phyloP scores from a whole-genome alignment of 257 asterid genomes.

The Datura wrightii region DNA sequence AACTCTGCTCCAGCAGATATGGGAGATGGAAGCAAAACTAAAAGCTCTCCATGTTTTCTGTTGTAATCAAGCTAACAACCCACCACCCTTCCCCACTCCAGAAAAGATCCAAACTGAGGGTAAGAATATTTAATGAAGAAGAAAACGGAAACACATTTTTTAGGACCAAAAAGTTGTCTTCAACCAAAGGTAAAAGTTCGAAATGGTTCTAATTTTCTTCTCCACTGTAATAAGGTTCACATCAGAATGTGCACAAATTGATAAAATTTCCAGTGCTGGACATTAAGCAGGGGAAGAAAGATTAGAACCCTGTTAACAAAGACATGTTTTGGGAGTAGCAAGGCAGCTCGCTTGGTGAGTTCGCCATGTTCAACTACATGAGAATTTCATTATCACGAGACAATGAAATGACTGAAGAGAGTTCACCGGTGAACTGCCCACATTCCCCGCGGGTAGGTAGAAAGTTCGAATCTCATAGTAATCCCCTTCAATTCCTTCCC shows the following conservation, averaged over 20 bases:
- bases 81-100: neutral
- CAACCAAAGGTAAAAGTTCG: neutral
- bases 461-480: neutral
- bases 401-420: neutral
- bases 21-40: conserved; percentile 9
- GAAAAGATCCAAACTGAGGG: neutral
- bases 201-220: neutral
- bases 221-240: neutral
- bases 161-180: neutral
- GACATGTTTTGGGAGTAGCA: neutral
- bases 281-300: neutral
- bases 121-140: neutral
- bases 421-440: neutral
- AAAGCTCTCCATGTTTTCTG: neutral
- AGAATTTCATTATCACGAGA: neutral
- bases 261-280: neutral
- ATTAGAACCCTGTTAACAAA: neutral
- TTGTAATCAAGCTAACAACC: neutral
- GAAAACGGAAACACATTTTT: neutral
- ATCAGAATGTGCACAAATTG: conserved; percentile 7
- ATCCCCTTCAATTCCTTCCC: neutral
- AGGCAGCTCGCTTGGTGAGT: neutral
- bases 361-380: neutral
- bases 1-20: neutral
- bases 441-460: neutral